Percentiles rank a stretch among this genome's conserved stretches.
These are phyloP conservation scores for Zychaea mexicana DNA, from an alignment of 371 early-diverging fungal species.

Conservation along the genomic window DNA sequence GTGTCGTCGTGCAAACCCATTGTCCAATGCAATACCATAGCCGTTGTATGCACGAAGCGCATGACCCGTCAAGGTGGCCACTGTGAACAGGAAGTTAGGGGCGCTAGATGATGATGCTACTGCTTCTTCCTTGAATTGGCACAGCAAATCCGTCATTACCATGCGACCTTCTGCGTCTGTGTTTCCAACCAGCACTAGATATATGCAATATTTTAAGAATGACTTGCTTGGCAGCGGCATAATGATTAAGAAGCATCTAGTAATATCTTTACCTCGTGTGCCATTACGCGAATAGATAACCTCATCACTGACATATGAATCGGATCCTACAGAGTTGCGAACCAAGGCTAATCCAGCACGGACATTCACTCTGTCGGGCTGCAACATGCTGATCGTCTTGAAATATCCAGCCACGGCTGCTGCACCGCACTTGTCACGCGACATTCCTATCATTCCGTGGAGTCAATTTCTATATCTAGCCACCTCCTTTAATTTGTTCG, in stretches of 20 bases:
- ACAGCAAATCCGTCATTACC: slow-evolving; percentile 86
- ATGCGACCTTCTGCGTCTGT: slow-evolving; percentile 94
- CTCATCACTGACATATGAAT: slow-evolving; percentile 84
- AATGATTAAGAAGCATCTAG: too few relatives aligned
- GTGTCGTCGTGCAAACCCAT: slow-evolving; percentile 78
- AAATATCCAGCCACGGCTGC: slow-evolving; percentile 85
- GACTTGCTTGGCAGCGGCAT: background rate
- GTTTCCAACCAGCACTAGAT: slow-evolving; percentile 82
- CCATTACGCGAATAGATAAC: slow-evolving; percentile 80
- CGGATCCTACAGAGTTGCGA: slow-evolving; percentile 82
- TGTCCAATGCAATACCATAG: slow-evolving; percentile 80
- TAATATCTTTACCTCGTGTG: slow-evolving; percentile 62
- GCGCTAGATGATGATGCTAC: slow-evolving; percentile 35
- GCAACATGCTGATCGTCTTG: slow-evolving; percentile 66
- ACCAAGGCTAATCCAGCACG: slow-evolving; percentile 77
- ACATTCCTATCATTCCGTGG: slow-evolving; percentile 58
- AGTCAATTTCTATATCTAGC: background rate
- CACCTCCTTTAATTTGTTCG: background rate
- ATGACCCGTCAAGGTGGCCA: slow-evolving; percentile 90
- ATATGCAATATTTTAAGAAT: background rate
- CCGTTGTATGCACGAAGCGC: slow-evolving; percentile 79
- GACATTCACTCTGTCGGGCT: slow-evolving; percentile 70
- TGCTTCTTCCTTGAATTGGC: slow-evolving; percentile 72
- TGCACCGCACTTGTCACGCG: slow-evolving; percentile 91
- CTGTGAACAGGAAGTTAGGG: slow-evolving; percentile 74